These are phyloP conservation scores for Alternaria viburni DNA, from an alignment of 2,329 filamentous ascomycete species.

Conservation along the genomic window DNA sequence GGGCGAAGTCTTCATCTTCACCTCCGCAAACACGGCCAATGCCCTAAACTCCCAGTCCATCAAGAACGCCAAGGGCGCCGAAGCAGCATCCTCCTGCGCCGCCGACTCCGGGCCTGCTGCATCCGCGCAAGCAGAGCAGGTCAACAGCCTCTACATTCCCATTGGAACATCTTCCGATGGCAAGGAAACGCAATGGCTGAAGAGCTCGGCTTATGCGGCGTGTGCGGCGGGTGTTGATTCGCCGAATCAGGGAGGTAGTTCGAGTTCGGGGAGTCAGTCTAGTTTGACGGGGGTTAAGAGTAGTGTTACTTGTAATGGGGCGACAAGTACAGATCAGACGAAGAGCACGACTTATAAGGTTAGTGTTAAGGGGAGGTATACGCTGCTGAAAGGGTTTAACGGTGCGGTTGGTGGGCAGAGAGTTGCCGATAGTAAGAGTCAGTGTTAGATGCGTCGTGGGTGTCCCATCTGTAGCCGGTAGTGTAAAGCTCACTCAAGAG, in stretches of 20 bases:
- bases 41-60: neutral
- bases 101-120: neutral
- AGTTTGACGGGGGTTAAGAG: neutral
- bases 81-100: neutral
- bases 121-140: neutral
- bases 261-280: neutral
- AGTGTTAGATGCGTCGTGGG: neutral
- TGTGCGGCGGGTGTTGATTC: slow-evolving; percentile 2
- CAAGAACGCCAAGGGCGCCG: neutral
- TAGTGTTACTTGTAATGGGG: neutral
- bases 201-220: neutral
- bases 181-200: neutral
- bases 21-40: neutral
- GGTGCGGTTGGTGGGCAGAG: slow-evolving; percentile 1
- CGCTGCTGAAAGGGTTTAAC: neutral
- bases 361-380: neutral
- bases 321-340: neutral
- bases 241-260: neutral
- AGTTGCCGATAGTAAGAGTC: neutral
- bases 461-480: accelerated
- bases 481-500: neutral
- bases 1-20: neutral
- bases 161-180: neutral
- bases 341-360: neutral
- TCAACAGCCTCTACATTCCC: slow-evolving; percentile 1